phyloP scores from a whole-genome alignment of 805 yeast species.

The Lipomyces chichibuensis region DNA sequence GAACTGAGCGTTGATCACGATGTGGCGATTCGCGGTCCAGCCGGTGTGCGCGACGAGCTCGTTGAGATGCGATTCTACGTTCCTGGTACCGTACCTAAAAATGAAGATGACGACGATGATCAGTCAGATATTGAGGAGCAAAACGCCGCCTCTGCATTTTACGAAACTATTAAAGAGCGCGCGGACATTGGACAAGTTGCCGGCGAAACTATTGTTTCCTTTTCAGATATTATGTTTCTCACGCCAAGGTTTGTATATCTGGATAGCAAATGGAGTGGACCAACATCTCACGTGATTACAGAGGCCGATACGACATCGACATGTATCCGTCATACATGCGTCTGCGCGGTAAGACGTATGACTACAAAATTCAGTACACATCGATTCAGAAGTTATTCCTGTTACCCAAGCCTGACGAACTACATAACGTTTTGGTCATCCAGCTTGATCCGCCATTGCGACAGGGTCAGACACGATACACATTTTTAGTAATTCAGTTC shows the following conservation, averaged over 20 bases:
- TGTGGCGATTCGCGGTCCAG: constrained; percentile 51
- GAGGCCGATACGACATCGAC: constrained; percentile 98
- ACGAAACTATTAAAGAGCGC: constrained; percentile 86
- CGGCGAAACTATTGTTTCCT: constrained; percentile 93
- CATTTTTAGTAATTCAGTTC: constrained; percentile 88
- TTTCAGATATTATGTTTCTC: constrained; percentile 84
- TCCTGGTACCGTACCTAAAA: constrained; percentile 73
- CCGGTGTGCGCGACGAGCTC: constrained; percentile 79
- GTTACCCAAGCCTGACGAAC: constrained; percentile 91
- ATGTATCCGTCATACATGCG: constrained; percentile 86
- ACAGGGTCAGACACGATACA: constrained; percentile 97
- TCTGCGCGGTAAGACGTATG: constrained; percentile 95
- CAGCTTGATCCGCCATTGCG: constrained; percentile 97
- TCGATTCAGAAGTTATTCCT: constrained; percentile 90
- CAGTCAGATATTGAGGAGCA: constrained; percentile 53
- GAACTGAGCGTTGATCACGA: constrained; percentile 65
- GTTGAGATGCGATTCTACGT: constrained; percentile 93
- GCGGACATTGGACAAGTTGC: constrained; percentile 94
- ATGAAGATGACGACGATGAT: constrained; percentile 43
- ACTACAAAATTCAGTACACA: constrained; percentile 88
- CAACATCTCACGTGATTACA: constrained; percentile 38
- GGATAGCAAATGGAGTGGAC: not conserved
- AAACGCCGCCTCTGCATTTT: constrained; percentile 80
- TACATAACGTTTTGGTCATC: constrained; percentile 81
- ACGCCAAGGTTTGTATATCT: constrained; percentile 58